Percentiles rank a stretch among this genome's conserved stretches.
Evolutionary conservation across 306 rosid species (phyloP).

Genomic region (Lithocarpus polystachyus): DNA sequence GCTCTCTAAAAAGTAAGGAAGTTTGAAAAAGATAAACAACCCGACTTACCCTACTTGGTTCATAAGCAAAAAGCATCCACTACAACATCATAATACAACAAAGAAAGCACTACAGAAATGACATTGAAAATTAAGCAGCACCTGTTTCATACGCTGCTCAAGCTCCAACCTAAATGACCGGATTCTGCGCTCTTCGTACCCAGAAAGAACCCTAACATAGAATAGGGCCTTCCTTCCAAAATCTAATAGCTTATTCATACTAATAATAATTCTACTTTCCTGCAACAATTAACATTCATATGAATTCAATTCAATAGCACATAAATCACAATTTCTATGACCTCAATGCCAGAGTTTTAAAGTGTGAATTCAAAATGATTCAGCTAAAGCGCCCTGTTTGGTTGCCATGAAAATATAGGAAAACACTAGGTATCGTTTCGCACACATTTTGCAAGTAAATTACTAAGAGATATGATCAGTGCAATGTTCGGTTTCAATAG

Average conservation of each 20-base stretch:
- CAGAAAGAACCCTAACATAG: slow-evolving; percentile 76
- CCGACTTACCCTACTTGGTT: not conserved
- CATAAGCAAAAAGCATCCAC: not conserved
- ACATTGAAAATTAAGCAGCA: not conserved
- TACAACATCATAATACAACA: not conserved
- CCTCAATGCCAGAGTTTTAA: no score
- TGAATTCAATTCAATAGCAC: not conserved
- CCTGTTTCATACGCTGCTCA: slow-evolving; percentile 54
- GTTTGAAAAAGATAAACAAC: not conserved
- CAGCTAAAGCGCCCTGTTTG: no score
- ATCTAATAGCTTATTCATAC: slow-evolving; percentile 45
- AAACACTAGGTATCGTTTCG: no score
- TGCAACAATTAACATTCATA: slow-evolving; percentile 10
- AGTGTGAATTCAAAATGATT: no score
- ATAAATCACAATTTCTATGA: no score
- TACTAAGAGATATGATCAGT: no score
- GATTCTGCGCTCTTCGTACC: slow-evolving; percentile 88
- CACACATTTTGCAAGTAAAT: no score
- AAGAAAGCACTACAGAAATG: not conserved
- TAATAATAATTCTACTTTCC: slow-evolving; percentile 3
- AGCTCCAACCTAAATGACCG: slow-evolving; percentile 57
- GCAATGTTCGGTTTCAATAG: no score
- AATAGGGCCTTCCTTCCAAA: slow-evolving; percentile 69
- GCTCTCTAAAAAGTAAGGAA: not conserved
- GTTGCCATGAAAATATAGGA: no score